Evolutionary conservation across 257 asterid genomes (phyloP).

Genomic region (Forsythia suspensa): DNA sequence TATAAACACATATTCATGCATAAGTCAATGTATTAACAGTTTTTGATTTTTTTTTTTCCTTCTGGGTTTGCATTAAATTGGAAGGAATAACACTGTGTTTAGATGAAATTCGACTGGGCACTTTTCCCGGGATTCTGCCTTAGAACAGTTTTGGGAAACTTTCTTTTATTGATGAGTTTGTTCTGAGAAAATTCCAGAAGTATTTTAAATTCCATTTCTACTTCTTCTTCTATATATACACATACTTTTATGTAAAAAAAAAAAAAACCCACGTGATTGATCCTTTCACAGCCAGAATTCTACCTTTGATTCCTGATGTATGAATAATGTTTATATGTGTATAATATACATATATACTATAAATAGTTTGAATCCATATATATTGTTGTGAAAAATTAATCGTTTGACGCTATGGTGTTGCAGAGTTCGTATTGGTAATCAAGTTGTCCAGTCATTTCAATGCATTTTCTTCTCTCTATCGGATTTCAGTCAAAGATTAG

Average conservation of each 20-base stretch:
- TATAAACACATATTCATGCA: conserved; percentile 1
- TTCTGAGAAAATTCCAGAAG: conserved; percentile 27
- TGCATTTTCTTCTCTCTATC: conserved; percentile 24
- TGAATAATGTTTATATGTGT: neutral
- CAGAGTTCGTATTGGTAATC: conserved; percentile 8
- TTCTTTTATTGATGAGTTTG: conserved; percentile 36
- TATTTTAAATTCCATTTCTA: conserved; percentile 10
- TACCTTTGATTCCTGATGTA: conserved; percentile 7
- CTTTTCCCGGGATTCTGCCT: conserved; percentile 41
- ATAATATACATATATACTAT: neutral
- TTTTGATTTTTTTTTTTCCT: conserved; percentile 24
- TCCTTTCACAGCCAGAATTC: conserved; percentile 33
- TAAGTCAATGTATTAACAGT: too few relatives aligned
- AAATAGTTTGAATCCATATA: neutral
- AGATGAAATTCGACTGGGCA: conserved; percentile 39
- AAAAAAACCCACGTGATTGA: conserved; percentile 16
- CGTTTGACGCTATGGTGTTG: conserved; percentile 17
- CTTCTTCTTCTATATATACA: conserved; percentile 1
- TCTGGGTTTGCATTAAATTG: conserved; percentile 33
- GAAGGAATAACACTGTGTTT: conserved; percentile 21
- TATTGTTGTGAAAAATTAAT: conserved; percentile 17
- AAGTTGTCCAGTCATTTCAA: conserved; percentile 42
- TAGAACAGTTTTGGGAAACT: conserved; percentile 40
- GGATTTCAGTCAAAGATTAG: conserved; percentile 30
- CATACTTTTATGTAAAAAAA: too few relatives aligned